A percentile compares a stretch with the other conserved stretches of the same genome.
phyloP scores from a whole-genome alignment of 2,329 filamentous ascomycete species.

The Aspergillus sp. region DNA sequence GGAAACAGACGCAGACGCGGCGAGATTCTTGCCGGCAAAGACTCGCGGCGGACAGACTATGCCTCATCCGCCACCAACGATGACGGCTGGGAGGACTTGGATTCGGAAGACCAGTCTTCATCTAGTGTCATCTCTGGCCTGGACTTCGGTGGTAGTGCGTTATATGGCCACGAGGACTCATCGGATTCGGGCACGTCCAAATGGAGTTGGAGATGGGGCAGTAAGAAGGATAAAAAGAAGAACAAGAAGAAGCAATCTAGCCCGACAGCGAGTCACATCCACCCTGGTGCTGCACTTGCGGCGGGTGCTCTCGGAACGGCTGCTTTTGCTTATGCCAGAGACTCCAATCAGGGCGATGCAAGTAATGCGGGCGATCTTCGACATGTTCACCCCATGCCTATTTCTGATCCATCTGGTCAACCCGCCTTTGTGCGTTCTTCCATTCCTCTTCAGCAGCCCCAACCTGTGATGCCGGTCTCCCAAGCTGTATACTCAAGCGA shows the following conservation, averaged over 20 bases:
- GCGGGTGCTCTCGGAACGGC: conserved; percentile 39
- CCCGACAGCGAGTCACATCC: conserved; percentile 13
- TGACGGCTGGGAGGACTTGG: conserved; percentile 57
- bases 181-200: conserved; percentile 54
- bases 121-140: conserved; percentile 53
- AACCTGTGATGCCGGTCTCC: conserved; percentile 70
- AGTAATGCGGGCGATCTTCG: conserved; percentile 46
- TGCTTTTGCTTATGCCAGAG: conserved; percentile 31
- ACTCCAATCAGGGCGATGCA: conserved; percentile 19
- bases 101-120: conserved; percentile 50
- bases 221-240: conserved; percentile 41
- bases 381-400: conserved; percentile 62
- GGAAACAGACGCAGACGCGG: conserved; percentile 31
- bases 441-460: conserved; percentile 77
- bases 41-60: conserved; percentile 21
- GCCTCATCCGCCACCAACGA: conserved; percentile 30
- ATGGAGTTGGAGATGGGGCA: conserved; percentile 60
- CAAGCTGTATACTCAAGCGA: conserved; percentile 59
- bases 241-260: conserved; percentile 25
- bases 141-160: conserved; percentile 53
- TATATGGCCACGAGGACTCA: conserved; percentile 47
- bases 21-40: conserved; percentile 26
- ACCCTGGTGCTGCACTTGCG: conserved; percentile 31
- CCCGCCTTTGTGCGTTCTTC: conserved; percentile 46
- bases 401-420: conserved; percentile 55